Evolutionary conservation across 2,329 filamentous ascomycete species (phyloP), one percentile per base, ranked within the genome.

Genomic region (Fusarium sterilihyphosum): DNA sequence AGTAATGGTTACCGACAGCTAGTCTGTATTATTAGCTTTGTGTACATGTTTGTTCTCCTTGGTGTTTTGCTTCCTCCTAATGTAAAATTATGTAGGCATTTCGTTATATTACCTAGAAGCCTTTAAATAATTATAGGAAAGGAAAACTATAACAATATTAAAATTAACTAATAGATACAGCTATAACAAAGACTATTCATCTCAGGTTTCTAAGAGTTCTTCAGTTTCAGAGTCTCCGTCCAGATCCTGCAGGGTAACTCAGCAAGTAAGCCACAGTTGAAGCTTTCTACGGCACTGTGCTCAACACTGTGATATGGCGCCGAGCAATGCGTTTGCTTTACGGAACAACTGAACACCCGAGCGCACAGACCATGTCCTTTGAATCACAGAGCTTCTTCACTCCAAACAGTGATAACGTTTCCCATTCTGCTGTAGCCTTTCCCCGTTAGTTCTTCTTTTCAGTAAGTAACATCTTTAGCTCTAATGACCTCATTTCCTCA

Each of bases 121-220:
- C 14, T 16, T 8, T 9, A 35, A 35, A 1, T 35, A 35, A 16
- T 16, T 16, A 35, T 16, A 35, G 5, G 1, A 16, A 10, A 37
- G 8, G 10, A 18, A 18, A 46, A 26, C 3, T 0, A 13, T 3
- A 3, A 47, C 3, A 7, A 22, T 3, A 2, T 0, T 3, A 29
- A 22, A 11, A 2, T 8, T 1, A 12, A 16, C 16, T 2, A 29
- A 11, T 11, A 11, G 3, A 11, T 49, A 4, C 14, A 49, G 6
- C 20, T 29, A 10, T 17, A 33, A n/a, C 9, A 50, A 50, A 13
- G 22, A n/a, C 11, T 6, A 9, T 13, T 18, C 10, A 50, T 33
- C 2, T 9, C 3, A 20, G 13, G 6, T 37, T 35, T 9, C 13
- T 2, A 20, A 11, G 12, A 37, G 12, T 8, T 22, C 18, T 13